Evolutionary conservation across 345 rosid species (phyloP), one percentile per base, ranked within the genome.

Genomic region (Sisymbrium altissimum): DNA sequence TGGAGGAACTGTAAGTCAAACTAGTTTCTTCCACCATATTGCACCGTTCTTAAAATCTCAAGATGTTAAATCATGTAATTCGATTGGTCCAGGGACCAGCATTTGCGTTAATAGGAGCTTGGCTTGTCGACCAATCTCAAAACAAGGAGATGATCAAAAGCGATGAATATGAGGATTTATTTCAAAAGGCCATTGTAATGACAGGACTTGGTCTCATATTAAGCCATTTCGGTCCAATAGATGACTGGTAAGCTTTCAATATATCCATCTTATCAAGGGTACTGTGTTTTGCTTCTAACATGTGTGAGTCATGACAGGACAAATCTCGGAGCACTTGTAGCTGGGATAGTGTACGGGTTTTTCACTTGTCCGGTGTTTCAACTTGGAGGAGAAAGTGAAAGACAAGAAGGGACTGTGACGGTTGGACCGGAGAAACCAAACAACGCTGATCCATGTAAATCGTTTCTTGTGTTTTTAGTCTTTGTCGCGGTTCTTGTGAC

Each of bases 21-120:
- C 45, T 66, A 13, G 0, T 32, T 13, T 12, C 43, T 44, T 29
- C 23, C 4, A 40, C 39, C 35, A 54, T 45, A 39, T 30, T 62
- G 27, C 8, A 27, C 29, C 9, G 25, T 78, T 6, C 17, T 54
- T 54, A 45, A n/a, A 58, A 48, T 33, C 27, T 63, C 29, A 10
- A 50, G 12, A 21, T 50, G 36, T 27, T 12, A 14, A 29, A 4
- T 25, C 33, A 30, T 5, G 2, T 45, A 63, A 45, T 40, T 18
- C 53, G 54, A 1, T 71, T 18, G 13, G 61, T 83, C 62, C 82
- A 89, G 98, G 97, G 92, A 60, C 96, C 98, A 36, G 79, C 86
- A 56, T 93, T 90, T 76, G 88, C 90, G 4, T 57, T 93, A 70
- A 89, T 93, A 49, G 97, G 98, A 74, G 96, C 98, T 33, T 91